These are phyloP conservation scores for Ambrosiella beaveri DNA, from an alignment of 2,329 filamentous ascomycete genomes.

Conservation along the genomic window DNA sequence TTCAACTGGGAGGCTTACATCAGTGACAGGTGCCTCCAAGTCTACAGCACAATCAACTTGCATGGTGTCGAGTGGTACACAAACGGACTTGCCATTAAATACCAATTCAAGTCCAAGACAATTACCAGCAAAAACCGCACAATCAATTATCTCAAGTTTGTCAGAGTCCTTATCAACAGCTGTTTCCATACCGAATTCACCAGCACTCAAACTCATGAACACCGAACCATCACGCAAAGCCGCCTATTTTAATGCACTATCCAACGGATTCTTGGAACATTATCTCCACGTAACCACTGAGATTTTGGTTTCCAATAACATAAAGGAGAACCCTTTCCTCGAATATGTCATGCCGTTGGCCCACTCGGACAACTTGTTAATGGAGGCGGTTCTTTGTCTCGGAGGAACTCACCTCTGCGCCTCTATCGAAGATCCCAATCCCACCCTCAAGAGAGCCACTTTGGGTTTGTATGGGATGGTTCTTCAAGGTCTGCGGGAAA, in stretches of 20 bases:
- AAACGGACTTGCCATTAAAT: constrained; percentile 4
- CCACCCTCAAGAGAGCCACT: constrained; percentile 7
- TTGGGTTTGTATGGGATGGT: constrained; percentile 9
- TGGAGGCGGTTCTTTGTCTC: constrained; percentile 12
- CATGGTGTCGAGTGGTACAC: constrained; percentile 7
- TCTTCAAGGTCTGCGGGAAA: constrained; percentile 7
- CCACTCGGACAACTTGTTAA: constrained; percentile 9
- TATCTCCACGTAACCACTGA: constrained; percentile 12
- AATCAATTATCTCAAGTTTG: background rate
- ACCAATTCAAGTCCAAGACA: background rate
- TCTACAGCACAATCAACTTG: background rate
- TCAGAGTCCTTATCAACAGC: background rate
- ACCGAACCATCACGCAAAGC: constrained; percentile 5
- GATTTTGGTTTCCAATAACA: constrained; percentile 11
- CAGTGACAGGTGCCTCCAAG: background rate
- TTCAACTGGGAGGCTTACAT: too few species aligned
- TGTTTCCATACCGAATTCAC: constrained; percentile 5
- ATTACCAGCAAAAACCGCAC: background rate
- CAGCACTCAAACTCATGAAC: background rate
- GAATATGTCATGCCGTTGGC: constrained; percentile 13
- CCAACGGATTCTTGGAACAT: constrained; percentile 11
- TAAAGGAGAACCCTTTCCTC: constrained; percentile 11
- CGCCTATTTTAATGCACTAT: constrained; percentile 8
- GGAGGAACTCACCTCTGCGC: constrained; percentile 12
- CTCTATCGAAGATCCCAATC: constrained; percentile 11